Conservation (phyloP, 768 basidiomycete genomes). For the Boletales sp. region DNA sequence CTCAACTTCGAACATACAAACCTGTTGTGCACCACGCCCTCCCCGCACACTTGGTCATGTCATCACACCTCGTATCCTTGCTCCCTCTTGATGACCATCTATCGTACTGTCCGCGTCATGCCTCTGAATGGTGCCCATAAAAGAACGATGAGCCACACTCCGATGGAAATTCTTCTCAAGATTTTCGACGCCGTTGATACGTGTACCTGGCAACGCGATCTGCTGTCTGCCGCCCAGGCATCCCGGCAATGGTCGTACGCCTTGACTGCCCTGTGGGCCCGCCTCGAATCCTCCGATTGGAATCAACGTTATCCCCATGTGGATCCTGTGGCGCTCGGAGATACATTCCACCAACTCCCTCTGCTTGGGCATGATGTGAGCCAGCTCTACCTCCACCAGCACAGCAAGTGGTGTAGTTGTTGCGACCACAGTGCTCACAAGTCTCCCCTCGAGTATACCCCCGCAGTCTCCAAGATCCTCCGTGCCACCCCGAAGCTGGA, state of each 20-base stretch:
- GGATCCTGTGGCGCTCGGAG: neutral
- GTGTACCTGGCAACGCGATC: conserved; percentile 1
- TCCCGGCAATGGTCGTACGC: conserved; percentile 6
- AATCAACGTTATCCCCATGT: neutral
- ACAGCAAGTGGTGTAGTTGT: too few relatives aligned
- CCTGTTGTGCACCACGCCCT: neutral
- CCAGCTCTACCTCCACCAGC: neutral
- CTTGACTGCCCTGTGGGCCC: neutral
- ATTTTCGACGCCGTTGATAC: neutral
- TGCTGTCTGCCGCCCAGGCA: conserved; percentile 6
- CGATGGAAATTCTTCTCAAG: conserved; percentile 1
- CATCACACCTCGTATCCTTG: too few relatives aligned
- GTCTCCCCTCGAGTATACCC: too few relatives aligned
- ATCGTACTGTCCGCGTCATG: neutral
- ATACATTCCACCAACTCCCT: neutral
- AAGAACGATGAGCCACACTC: neutral
- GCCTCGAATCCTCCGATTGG: neutral
- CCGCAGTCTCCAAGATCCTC: too few relatives aligned
- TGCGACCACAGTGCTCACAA: too few relatives aligned
- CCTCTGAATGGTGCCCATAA: neutral
- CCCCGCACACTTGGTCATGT: too few relatives aligned
- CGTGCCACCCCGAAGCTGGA: too few relatives aligned
- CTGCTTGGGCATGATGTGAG: neutral
- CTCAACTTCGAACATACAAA: neutral
- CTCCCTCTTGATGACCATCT: too few relatives aligned